These are phyloP conservation scores for Halophytophthora polymorphica DNA, from an alignment of 352 stramenopile genomes.

Conservation along the genomic window DNA sequence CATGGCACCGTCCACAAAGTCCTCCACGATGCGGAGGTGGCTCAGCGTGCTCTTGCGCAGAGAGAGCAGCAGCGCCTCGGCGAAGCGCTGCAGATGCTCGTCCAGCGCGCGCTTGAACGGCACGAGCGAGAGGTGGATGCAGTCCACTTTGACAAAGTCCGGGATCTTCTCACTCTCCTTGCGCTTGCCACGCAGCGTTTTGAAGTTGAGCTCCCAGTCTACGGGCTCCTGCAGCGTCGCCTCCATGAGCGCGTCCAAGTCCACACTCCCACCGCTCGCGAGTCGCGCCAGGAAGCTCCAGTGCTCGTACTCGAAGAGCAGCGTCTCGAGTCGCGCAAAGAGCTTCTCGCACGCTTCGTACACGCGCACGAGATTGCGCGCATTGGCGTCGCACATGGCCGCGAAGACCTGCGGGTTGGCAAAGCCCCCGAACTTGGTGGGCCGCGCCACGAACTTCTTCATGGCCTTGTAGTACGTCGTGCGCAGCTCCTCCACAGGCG, in stretches of 20 bases:
- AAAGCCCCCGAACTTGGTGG: conserved; percentile 88
- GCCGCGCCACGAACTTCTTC: conserved; percentile 93
- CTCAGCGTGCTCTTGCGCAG: conserved; percentile 76
- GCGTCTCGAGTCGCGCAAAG: conserved; percentile 76
- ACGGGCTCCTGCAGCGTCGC: conserved; percentile 51
- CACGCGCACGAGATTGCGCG: conserved; percentile 80
- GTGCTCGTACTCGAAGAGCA: conserved; percentile 77
- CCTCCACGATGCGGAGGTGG: conserved; percentile 85
- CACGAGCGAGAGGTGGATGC: conserved; percentile 81
- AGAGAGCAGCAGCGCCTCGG: conserved; percentile 82
- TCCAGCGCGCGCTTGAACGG: conserved; percentile 89
- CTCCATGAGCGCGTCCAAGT: conserved; percentile 85
- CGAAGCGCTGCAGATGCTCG: conserved; percentile 83
- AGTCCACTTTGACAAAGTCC: conserved; percentile 90
- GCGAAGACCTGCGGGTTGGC: conserved; percentile 83
- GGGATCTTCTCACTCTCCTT: conserved; percentile 93
- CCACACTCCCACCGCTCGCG: conserved; percentile 35
- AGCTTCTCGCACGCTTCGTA: conserved; percentile 91
- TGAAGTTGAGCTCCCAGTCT: conserved; percentile 91
- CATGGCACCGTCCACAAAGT: conserved; percentile 88
- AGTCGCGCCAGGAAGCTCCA: conserved; percentile 69
- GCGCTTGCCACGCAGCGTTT: conserved; percentile 82
- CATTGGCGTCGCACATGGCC: conserved; percentile 89
- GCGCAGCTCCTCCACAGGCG: conserved; percentile 90
- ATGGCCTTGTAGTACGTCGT: conserved; percentile 94